Evolutionary conservation across 23 red algal species (phyloP), one percentile per base, ranked within the genome.

Genomic region (Gracilaria gracilis): DNA sequence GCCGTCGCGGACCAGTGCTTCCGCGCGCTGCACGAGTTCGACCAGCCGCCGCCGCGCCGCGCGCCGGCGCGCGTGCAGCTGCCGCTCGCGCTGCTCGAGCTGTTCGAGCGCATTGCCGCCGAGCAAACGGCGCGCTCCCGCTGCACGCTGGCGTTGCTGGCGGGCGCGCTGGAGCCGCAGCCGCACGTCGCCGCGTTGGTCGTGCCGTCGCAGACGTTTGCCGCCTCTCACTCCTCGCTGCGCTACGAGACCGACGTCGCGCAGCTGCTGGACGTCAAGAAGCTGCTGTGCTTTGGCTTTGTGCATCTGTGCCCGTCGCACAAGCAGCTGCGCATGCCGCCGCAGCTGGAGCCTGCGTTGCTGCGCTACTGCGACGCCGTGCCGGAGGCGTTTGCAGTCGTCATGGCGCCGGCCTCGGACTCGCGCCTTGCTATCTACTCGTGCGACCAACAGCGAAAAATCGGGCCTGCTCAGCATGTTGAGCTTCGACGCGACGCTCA

Each of bases 71-170:
- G 36, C n/a, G 29, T 90, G 12, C 27, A 81, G 20, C 48, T 90
- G 15, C 39, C 87, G 1, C 48, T 36, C 15, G 46, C 65, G 4
- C 34, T 90, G 14, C 57, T 81, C 25, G 74, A 81, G 13, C 87
- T 90, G 23, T 90, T 90, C 36, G 87, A 90, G 12, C 71, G 75
- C 12, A 90, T 90, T 67, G 87, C 87, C 46, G 38, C 75, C 4
- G 87, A 90, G 4, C 46, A 53, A 29, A 53, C 75, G 5, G 62
- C 87, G 17, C 57, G 59, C 12, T 24, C 48, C 21, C 47, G 61
- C 21, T 53, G 24, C 39, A 55, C 62, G 0, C 24, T 90, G 23
- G 87, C 46, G 4, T 24, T 90, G 50, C 27, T 90, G 87, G 87
- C 37, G 13, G 76, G 74, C 0, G 50, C 75, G 19, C 9, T 49